These are phyloP conservation scores for Colletotrichum noveboracense DNA, from an alignment of 2,329 filamentous ascomycete species.

Conservation along the genomic window DNA sequence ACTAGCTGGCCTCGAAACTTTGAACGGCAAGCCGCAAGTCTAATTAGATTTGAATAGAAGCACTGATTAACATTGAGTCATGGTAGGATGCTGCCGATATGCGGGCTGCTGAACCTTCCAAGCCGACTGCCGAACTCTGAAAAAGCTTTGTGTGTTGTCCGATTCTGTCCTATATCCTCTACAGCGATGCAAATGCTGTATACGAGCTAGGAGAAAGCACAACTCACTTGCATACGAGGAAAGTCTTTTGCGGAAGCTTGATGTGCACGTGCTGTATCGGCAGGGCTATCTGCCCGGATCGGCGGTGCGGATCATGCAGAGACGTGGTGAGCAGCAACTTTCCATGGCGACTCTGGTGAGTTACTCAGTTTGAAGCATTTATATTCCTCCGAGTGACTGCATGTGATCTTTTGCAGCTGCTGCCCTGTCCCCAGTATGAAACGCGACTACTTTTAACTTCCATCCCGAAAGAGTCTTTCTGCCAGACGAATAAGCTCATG, in stretches of 20 bases:
- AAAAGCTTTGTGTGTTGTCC: accelerated
- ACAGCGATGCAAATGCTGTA: no score
- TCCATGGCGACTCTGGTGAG: background rate
- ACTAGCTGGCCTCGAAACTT: accelerated
- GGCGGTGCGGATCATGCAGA: background rate
- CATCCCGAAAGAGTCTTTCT: background rate
- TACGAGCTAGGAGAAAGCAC: background rate
- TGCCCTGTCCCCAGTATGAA: accelerated
- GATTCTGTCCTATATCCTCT: no score
- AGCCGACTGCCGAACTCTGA: background rate
- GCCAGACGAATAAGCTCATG: background rate
- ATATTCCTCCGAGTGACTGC: no score
- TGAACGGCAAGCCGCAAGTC: background rate
- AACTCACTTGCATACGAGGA: background rate
- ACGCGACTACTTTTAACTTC: background rate
- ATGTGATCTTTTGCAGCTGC: no score
- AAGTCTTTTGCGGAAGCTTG: background rate
- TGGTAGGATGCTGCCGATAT: background rate
- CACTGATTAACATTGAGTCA: background rate
- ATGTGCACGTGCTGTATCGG: background rate
- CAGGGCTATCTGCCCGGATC: background rate
- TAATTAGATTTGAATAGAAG: background rate
- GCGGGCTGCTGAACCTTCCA: background rate
- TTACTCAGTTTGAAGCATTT: no score
- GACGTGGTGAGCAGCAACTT: background rate